These are phyloP conservation scores for Clavispora phyllophila DNA, from an alignment of 805 yeast genomes.

Conservation along the genomic window DNA sequence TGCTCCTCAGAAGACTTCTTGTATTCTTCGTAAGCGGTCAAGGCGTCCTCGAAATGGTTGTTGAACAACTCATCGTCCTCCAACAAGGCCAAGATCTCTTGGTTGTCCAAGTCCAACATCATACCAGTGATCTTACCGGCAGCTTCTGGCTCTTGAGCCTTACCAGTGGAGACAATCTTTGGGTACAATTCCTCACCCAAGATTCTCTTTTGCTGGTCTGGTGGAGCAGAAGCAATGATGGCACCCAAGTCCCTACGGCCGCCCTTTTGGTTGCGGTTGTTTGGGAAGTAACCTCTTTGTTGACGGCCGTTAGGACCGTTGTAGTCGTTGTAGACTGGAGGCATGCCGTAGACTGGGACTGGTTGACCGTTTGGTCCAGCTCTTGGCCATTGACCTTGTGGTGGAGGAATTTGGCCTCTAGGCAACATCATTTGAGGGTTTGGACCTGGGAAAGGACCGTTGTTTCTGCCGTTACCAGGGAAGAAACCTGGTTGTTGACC, in stretches of 20 bases:
- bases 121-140: constrained; percentile 99
- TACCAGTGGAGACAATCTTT: constrained; percentile 79
- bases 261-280: constrained; percentile 41
- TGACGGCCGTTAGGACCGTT: constrained; percentile 41
- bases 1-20: constrained; percentile 48
- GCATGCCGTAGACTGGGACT: constrained; percentile 75
- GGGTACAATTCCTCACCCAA: constrained; percentile 97
- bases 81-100: constrained; percentile 81
- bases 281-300: constrained; percentile 55
- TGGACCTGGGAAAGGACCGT: constrained; percentile 70
- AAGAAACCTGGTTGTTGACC: constrained; percentile 81
- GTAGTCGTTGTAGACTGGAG: constrained; percentile 66
- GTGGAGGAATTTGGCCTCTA: constrained; percentile 64
- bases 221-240: constrained; percentile 60
- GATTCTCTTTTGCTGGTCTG: constrained; percentile 93
- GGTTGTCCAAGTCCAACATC: constrained; percentile 92
- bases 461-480: constrained; percentile 75
- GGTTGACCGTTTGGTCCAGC: constrained; percentile 85
- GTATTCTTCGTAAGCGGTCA: constrained; percentile 89
- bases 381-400: constrained; percentile 67
- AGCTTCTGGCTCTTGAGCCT: constrained; percentile 86
- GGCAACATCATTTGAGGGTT: constrained; percentile 75
- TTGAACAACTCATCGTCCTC: constrained; percentile 87
- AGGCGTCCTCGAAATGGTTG: constrained; percentile 90
- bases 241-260: constrained; percentile 55